Evolutionary conservation across 2,329 filamentous ascomycete genomes (phyloP).

Genomic region (Hymenoscyphus repandus): DNA sequence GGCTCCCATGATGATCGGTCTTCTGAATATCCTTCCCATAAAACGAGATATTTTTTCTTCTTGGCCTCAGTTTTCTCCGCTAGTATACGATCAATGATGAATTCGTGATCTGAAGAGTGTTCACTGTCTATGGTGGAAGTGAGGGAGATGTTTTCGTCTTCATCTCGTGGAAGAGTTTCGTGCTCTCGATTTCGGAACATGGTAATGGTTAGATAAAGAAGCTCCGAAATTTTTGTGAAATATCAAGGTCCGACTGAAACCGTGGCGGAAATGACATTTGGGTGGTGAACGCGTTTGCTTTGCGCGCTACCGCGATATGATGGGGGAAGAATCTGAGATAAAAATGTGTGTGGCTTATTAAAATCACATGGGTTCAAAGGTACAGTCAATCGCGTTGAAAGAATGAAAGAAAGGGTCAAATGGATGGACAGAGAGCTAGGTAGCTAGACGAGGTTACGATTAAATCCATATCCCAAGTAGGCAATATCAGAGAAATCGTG

Average conservation of each 20-base stretch:
- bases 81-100: conserved; percentile 42
- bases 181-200: neutral
- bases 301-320: too few species aligned
- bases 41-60: conserved; percentile 50
- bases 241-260: neutral
- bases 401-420: too few species aligned
- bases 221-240: neutral
- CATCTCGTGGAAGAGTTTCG: conserved; percentile 20
- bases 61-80: conserved; percentile 37
- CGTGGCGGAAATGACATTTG: neutral
- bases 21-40: conserved; percentile 57
- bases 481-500: neutral
- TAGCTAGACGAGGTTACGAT: neutral
- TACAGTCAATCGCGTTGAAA: too few species aligned
- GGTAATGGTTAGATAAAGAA: neutral
- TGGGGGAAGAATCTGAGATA: too few species aligned
- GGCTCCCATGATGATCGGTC: conserved; percentile 53
- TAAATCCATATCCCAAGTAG: neutral
- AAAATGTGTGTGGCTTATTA: too few species aligned
- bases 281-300: too few species aligned
- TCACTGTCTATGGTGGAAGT: conserved; percentile 40
- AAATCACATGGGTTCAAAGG: too few species aligned
- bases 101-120: conserved; percentile 26
- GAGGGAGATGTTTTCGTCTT: conserved; percentile 50
- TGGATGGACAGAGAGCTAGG: neutral